Evolutionary conservation across 1,139 yeast species (phyloP).

Genomic region (Trichomonascaceae sp.): DNA sequence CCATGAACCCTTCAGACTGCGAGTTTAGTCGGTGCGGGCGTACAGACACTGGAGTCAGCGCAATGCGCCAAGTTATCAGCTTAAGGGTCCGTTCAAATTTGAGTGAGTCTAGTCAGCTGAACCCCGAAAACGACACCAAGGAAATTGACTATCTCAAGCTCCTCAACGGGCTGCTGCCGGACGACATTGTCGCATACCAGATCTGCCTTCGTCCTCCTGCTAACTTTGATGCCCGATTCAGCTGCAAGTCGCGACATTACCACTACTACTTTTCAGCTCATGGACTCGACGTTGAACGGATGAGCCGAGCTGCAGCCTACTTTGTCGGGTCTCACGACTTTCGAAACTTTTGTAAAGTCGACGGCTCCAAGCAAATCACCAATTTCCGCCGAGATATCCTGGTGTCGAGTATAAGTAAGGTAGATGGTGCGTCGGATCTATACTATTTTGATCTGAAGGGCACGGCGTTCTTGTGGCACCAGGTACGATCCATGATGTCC

Average conservation of each 20-base stretch:
- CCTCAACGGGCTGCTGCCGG: conserved; percentile 64
- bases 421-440: conserved; percentile 8
- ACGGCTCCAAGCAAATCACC: conserved; percentile 83
- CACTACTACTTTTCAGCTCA: conserved; percentile 52
- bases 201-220: conserved; percentile 72
- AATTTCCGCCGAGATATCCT: conserved; percentile 51
- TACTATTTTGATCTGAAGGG: conserved; percentile 74
- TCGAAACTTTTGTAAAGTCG: conserved; percentile 87
- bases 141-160: conserved; percentile 72
- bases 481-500: conserved; percentile 92
- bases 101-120: conserved; percentile 41
- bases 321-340: conserved; percentile 79
- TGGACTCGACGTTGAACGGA: conserved; percentile 46
- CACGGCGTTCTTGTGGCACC: conserved; percentile 94
- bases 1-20: conserved; percentile 44
- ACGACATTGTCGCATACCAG: conserved; percentile 71
- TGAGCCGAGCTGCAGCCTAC: conserved; percentile 55
- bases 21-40: conserved; percentile 88
- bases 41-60: conserved; percentile 94
- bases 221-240: conserved; percentile 83
- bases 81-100: conserved; percentile 61
- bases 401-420: conserved; percentile 15
- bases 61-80: conserved; percentile 89
- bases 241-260: conserved; percentile 75
- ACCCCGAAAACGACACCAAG: conserved; percentile 39